Evolutionary conservation across 2,329 filamentous ascomycete genomes (phyloP), one percentile per base, ranked within the genome.

Genomic region (Escovopsis sp.): DNA sequence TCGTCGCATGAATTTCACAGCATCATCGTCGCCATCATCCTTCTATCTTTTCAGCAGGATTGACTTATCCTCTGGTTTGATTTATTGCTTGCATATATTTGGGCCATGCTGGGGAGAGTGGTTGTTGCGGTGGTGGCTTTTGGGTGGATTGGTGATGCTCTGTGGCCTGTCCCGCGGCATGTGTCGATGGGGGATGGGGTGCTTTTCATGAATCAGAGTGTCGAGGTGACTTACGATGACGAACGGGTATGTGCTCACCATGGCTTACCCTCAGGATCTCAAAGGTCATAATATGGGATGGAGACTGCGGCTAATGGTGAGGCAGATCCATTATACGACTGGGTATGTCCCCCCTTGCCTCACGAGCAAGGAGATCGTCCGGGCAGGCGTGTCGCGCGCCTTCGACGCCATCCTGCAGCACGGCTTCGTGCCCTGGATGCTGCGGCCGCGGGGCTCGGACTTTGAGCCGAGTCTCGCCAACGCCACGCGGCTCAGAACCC

Each of bases 361-460:
- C 46, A 64, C 54, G 52, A 73, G 70, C 61, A 63, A 65, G 51
- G 62, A 71, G 15, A 67, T 80, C 26, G 71, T 80, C 40, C 63
- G 68, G 50, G 69, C 64, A 26, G 77, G 66, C 28, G 62, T 80
- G 18, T 67, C 69, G n/a, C 72, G 81, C 38, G 69, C 80, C 9
- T 64, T 79, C 48, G 59, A 69, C 23, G 73, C 70, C 44, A 75
- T 89, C 43, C 82, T 87, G 59, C 62, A 72, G 26, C 65, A 80
- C 45, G 77, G 74, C 51, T 77, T 88, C 47, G 72, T 85, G 12
- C 85, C 85, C 0, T 91, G 84, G 84, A 86, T 80, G 63, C 73
- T 91, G 43, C 72, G 82, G 48, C 69, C 73, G 23, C 73, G 80
- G 32, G 69, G 77, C 50, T 69, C 72, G 43, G 54, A 73, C 35